Evolutionary conservation across 1,139 yeast genomes (phyloP).

Genomic region (Arxiozyma slooffiae): DNA sequence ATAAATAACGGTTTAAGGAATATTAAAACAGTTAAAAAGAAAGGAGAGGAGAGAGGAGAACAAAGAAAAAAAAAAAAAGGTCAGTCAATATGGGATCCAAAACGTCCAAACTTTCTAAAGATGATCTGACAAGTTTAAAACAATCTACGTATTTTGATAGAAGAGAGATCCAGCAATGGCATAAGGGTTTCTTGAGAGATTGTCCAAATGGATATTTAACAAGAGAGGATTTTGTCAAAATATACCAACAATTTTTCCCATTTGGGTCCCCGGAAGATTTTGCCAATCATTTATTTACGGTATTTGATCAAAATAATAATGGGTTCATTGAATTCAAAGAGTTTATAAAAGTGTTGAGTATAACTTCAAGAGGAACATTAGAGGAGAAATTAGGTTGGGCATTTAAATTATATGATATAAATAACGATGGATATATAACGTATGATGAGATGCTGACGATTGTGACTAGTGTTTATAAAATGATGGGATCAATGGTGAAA

Average conservation of each 20-base stretch:
- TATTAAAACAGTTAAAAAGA: no score
- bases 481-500: conserved; percentile 93
- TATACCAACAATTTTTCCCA: conserved; percentile 93
- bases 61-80: not conserved
- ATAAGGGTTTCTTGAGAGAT: conserved; percentile 87
- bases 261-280: conserved; percentile 95
- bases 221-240: conserved; percentile 80
- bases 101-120: conserved; percentile 84
- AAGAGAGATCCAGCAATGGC: conserved; percentile 95
- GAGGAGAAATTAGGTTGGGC: conserved; percentile 87
- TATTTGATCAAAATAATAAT: conserved; percentile 73
- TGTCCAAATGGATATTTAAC: conserved; percentile 87
- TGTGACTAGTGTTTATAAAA: conserved; percentile 76
- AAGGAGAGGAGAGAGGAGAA: no score
- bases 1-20: no score
- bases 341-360: conserved; percentile 77
- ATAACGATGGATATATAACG: conserved; percentile 63
- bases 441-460: conserved; percentile 74
- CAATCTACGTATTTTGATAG: conserved; percentile 87
- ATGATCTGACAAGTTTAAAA: conserved; percentile 74
- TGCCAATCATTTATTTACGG: conserved; percentile 78
- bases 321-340: conserved; percentile 88
- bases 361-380: conserved; percentile 78
- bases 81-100: conserved; percentile 74
- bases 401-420: conserved; percentile 75